Evolutionary conservation across 306 rosid species (phyloP).

Genomic region (Elaeagnus macrophylla): DNA sequence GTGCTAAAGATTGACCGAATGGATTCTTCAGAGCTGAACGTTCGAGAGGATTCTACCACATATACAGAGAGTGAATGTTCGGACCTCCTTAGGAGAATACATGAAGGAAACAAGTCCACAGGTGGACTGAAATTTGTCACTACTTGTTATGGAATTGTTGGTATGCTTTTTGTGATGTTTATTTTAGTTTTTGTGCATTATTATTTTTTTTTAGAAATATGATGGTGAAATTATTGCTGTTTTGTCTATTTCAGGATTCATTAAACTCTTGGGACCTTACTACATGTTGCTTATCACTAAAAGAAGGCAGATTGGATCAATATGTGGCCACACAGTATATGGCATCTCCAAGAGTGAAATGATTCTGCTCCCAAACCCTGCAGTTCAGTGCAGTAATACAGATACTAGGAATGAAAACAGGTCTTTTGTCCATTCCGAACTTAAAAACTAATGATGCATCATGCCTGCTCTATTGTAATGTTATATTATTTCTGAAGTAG

Average conservation of each 20-base stretch:
- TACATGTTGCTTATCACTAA: conserved; percentile 88
- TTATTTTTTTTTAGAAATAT: background rate
- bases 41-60: conserved; percentile 58
- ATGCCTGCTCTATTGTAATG: no score
- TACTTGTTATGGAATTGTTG: conserved; percentile 84
- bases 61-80: conserved; percentile 75
- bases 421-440: conserved; percentile 60
- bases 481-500: no score
- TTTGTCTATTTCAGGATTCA: conserved; percentile 52
- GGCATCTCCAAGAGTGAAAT: conserved; percentile 71
- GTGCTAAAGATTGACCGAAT: conserved; percentile 76
- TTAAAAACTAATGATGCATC: background rate
- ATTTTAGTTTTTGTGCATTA: background rate
- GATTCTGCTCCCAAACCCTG: conserved; percentile 62
- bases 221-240: conserved; percentile 18
- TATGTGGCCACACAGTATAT: conserved; percentile 74
- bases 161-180: conserved; percentile 34
- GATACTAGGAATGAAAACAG: conserved; percentile 78
- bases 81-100: conserved; percentile 68
- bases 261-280: conserved; percentile 87
- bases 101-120: conserved; percentile 83
- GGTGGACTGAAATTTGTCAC: conserved; percentile 89
- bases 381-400: conserved; percentile 47
- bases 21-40: conserved; percentile 61
- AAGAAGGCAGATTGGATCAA: conserved; percentile 72